Base-by-base conservation (phyloP, 257 asterid genomes). In the Salvia rosmarinus region DNA sequence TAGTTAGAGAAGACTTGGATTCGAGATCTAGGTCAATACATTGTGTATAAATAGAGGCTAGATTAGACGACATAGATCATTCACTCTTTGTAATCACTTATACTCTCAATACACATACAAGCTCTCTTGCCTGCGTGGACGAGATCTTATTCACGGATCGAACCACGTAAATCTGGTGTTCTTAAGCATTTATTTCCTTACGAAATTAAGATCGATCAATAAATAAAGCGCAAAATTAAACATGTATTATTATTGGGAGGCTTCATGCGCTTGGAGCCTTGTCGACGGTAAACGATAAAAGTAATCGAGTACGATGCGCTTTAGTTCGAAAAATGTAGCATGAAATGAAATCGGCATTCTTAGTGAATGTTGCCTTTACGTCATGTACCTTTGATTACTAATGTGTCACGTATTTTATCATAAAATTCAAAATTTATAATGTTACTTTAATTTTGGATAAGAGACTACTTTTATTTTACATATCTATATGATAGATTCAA, bases 291-390 rank as follows among this genome's bases (percentile, higher is more conserved):
- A 37, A 50, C 37, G 55, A 21, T 23, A 3, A 3, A 34, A 73
- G 78, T n/a, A n/a, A n/a, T n/a, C n/a, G n/a, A n/a, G n/a, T 73
- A 73, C 78, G 43, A 43, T 51, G 46, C 64, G 40, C 49, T 50
- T 61, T 9, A 21, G 49, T 61, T 37, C 23, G 12, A 62, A 16
- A 25, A 32, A 14, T 25, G n/a, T 42, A 3, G 39, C 25, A 46
- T 17, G 28, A 61, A 71, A 34, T 60, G 50, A 52, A 46, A 34
- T 60, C 47, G 39, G 23, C 51, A 25, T 40, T 64, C 40, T 13
- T 64, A 30, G 66, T 52, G n/a, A 64, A 30, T n/a, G 32, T 49
- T 61, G 32, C 46, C 30, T 60, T 17, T 71, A 60, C 62, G 69
- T 61, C 34, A 64, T 34, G 9, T 20, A 61, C 37, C 47, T 47